Conservation (phyloP, 2,329 filamentous ascomycete species). For the Clarireedia hainanense region DNA sequence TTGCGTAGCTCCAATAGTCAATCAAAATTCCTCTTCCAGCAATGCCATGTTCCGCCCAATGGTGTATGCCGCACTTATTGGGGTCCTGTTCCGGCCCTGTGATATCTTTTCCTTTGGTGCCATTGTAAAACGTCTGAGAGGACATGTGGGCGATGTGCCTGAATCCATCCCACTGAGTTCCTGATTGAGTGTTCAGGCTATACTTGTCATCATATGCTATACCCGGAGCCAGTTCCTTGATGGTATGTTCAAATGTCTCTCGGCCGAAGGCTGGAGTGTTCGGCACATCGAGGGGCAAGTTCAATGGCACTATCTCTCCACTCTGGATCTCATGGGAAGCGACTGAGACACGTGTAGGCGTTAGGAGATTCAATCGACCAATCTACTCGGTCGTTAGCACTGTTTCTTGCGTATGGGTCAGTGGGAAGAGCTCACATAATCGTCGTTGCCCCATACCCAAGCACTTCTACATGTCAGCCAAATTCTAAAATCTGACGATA, state of each 20-base stretch:
- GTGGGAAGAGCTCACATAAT: slow-evolving; percentile 17
- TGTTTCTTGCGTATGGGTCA: not conserved
- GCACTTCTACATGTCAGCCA: slow-evolving; percentile 13
- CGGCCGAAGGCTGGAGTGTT: slow-evolving; percentile 31
- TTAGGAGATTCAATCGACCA: slow-evolving; percentile 40
- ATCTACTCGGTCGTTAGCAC: slow-evolving; percentile 20
- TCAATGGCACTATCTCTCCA: slow-evolving; percentile 2
- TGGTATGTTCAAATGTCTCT: slow-evolving; percentile 29
- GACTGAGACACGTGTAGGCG: slow-evolving; percentile 33
- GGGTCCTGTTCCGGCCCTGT: slow-evolving; percentile 18
- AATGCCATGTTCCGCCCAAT: slow-evolving; percentile 29
- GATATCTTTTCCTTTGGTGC: slow-evolving; percentile 23
- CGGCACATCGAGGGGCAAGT: slow-evolving; percentile 17
- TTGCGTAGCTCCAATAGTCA: slow-evolving; percentile 36
- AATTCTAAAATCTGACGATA: not conserved
- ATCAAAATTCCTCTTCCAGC: slow-evolving; percentile 13
- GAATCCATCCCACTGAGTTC: slow-evolving; percentile 51
- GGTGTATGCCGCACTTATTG: slow-evolving; percentile 27
- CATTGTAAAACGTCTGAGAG: slow-evolving; percentile 24
- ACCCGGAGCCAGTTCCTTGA: slow-evolving; percentile 19
- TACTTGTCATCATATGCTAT: slow-evolving; percentile 53
- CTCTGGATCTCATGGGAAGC: slow-evolving; percentile 27
- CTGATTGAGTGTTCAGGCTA: slow-evolving; percentile 50
- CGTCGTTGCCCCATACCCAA: slow-evolving; percentile 28
- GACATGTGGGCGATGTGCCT: slow-evolving; percentile 33